Evolutionary conservation across 2,329 filamentous ascomycete species (phyloP), one percentile per base, ranked within the genome.

Genomic region (Teratosphaeria gauchensis): DNA sequence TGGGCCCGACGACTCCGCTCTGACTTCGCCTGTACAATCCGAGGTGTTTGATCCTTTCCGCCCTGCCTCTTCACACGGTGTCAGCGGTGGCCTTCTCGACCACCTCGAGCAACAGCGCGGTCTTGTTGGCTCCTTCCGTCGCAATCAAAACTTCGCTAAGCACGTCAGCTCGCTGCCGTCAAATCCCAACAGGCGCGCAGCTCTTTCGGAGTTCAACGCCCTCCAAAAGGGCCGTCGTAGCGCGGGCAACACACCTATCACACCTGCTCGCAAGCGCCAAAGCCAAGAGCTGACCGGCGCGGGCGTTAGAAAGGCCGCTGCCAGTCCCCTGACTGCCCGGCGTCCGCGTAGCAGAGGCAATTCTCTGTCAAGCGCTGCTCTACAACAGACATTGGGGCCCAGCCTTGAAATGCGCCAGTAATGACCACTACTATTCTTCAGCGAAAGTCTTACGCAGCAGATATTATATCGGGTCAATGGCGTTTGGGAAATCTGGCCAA

Each of bases 51-150:
- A 68, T 54, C 63, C 62, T 58, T 65, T 24, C 67, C 51, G 52
- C 30, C 52, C 53, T 52, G 30, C 58, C 64, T 24, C 68, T 32
- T 31, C 48, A 31, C 48, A 53, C 31, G 57, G 38, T 33, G 51
- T 57, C 31, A 59, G 56, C 32, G 31, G 54, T 46, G 54, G 54
- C 30, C 79, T 87, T 57, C 75, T 88, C n/a, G 80, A 80, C 57
- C 85, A 87, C 64, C 83, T 91, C 46, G 84, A 87, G 66, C 82
- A 84, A 64, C 64, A 65, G 2, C 68, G 62, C 30, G 82, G 85
- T 58, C 83, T 87, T 14, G 88, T 94, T 38, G 88, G 88, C 42
- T 87, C 89, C 1, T 95, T 94, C 78, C 88, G 88, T 58, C 78
- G 76, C 51, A 82, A 82, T 62, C 78, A 81, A 66, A 75, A 68